A percentile compares a stretch with the other conserved stretches of the same genome.
Evolutionary conservation across 495 filamentous ascomycete species (phyloP).

Genomic region (Tuber brumale): DNA sequence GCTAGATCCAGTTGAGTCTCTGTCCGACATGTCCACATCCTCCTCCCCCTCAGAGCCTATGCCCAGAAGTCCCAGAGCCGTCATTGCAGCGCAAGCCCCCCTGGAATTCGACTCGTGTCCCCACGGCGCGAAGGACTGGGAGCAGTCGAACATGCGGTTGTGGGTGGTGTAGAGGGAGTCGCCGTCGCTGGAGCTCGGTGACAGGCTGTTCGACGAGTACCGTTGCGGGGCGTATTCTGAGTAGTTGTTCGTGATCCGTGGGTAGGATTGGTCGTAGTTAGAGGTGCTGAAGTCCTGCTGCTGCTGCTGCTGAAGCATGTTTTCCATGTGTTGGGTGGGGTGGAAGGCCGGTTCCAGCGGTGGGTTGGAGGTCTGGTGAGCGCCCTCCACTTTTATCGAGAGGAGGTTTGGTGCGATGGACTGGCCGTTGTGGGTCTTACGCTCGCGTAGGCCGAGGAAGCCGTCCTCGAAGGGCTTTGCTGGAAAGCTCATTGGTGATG

Average conservation of each 20-base stretch:
- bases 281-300: conserved; percentile 23
- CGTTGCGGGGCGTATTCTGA: background rate
- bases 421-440: conserved; percentile 19
- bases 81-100: conserved; percentile 16
- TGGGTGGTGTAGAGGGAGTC: conserved; percentile 13
- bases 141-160: conserved; percentile 23
- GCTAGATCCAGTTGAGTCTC: conserved; percentile 23
- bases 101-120: conserved; percentile 14
- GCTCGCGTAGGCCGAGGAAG: conserved; percentile 14
- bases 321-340: conserved; percentile 11
- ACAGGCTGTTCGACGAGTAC: conserved; percentile 1
- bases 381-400: conserved; percentile 15
- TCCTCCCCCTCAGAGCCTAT: conserved; percentile 15
- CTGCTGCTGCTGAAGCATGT: conserved; percentile 9
- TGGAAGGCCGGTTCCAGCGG: conserved; percentile 4
- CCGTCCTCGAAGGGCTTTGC: conserved; percentile 18
- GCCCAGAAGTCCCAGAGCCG: conserved; percentile 14
- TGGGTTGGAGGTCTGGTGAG: background rate
- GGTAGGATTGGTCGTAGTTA: conserved; percentile 26
- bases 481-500: conserved; percentile 7
- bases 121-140: conserved; percentile 19
- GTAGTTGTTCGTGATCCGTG: background rate
- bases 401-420: conserved; percentile 29
- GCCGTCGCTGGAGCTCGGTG: background rate
- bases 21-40: conserved; percentile 26